These are phyloP conservation scores for Suhomyces sp. DNA, from an alignment of 805 yeast genomes.

Conservation along the genomic window DNA sequence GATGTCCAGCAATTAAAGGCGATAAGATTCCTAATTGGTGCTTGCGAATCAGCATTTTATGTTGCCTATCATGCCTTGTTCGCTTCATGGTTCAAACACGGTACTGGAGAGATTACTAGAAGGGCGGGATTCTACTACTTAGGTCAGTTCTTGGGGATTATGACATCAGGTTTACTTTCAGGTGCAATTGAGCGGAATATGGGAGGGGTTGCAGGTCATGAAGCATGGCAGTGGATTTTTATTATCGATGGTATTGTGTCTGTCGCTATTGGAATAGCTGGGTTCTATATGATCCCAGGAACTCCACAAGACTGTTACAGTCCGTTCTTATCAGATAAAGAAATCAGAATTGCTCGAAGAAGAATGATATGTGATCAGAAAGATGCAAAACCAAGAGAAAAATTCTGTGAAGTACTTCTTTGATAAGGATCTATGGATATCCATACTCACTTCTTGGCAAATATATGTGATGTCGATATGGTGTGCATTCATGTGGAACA, in stretches of 20 bases:
- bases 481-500: slow-evolving; percentile 24
- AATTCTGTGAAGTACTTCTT: slow-evolving; percentile 19
- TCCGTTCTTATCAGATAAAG: slow-evolving; percentile 54
- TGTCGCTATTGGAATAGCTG: slow-evolving; percentile 19
- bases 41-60: slow-evolving; percentile 15
- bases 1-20: slow-evolving; percentile 21
- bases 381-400: slow-evolving; percentile 15
- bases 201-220: slow-evolving; percentile 3
- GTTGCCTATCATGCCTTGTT: slow-evolving; percentile 12
- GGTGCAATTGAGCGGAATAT: slow-evolving; percentile 13
- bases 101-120: slow-evolving; percentile 45
- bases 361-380: slow-evolving; percentile 21
- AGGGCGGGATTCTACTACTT: slow-evolving; percentile 28
- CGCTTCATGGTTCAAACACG: slow-evolving; percentile 54
- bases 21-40: slow-evolving; percentile 20
- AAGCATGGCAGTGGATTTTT: slow-evolving; percentile 26
- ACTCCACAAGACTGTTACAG: slow-evolving; percentile 43
- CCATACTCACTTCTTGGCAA: slow-evolving; percentile 31
- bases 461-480: slow-evolving; percentile 25
- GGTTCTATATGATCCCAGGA: slow-evolving; percentile 23
- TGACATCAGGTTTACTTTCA: slow-evolving; percentile 29
- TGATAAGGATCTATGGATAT: slow-evolving; percentile 26
- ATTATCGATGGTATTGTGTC: slow-evolving; percentile 24
- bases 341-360: slow-evolving; percentile 50
- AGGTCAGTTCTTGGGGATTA: slow-evolving; percentile 32